These are phyloP conservation scores for Leishmania braziliensis DNA, from an alignment of 208 protist genomes.

Conservation along the genomic window DNA sequence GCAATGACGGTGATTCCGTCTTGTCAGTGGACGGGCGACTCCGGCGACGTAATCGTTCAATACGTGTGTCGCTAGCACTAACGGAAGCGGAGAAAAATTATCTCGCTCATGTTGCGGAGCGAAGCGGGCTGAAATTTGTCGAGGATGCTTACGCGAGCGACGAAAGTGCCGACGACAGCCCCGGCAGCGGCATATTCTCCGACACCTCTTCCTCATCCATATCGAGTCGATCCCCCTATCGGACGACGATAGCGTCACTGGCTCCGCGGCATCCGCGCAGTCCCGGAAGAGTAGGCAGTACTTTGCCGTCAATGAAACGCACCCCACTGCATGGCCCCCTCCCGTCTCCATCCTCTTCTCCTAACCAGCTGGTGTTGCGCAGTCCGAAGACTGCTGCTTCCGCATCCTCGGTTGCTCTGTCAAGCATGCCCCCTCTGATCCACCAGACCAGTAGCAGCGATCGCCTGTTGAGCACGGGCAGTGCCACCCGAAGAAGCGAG, in stretches of 20 bases:
- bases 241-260: background rate
- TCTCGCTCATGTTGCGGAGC: constrained; percentile 17
- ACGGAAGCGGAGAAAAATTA: constrained; percentile 28
- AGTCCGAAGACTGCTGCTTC: background rate
- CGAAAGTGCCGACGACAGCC: constrained; percentile 5
- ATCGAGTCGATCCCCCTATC: background rate
- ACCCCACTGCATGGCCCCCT: constrained; percentile 18
- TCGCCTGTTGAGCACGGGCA: background rate
- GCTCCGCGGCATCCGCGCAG: background rate
- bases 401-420: background rate
- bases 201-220: background rate
- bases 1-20: constrained; percentile 12
- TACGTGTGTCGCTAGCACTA: constrained; percentile 21
- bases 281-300: background rate
- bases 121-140: constrained; percentile 40
- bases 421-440: background rate
- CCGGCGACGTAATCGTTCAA: background rate
- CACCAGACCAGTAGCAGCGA: background rate
- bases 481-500: background rate
- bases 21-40: background rate
- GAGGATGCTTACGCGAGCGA: constrained; percentile 42
- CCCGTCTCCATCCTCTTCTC: background rate
- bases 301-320: background rate
- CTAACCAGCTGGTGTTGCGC: background rate
- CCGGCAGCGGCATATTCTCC: background rate